These are phyloP conservation scores for Penicillium canariense DNA, from an alignment of 495 filamentous ascomycete species.

Conservation along the genomic window DNA sequence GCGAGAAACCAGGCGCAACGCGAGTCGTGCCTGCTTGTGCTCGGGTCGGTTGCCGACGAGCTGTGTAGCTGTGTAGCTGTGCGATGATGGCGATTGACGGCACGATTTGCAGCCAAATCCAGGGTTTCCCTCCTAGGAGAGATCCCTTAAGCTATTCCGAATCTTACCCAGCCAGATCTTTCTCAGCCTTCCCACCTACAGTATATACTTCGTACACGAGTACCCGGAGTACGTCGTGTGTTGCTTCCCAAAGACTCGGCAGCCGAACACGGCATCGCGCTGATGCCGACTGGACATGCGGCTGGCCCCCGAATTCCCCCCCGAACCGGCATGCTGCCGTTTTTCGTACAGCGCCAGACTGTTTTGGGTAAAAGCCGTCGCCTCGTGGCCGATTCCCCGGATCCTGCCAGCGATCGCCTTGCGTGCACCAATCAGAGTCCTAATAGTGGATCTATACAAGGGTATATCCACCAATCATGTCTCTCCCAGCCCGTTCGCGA, in stretches of 20 bases:
- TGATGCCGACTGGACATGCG: background rate
- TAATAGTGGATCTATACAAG: background rate
- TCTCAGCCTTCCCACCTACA: no score
- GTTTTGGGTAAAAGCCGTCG: conserved; percentile 7
- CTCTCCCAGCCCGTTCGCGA: conserved; percentile 14
- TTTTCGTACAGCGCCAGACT: conserved; percentile 10
- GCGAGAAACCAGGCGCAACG: no score
- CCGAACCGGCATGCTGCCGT: conserved; percentile 16
- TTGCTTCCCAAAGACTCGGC: background rate
- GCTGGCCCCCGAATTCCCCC: conserved; percentile 4
- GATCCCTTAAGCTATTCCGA: background rate
- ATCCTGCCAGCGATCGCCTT: conserved; percentile 16
- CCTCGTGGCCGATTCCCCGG: conserved; percentile 28
- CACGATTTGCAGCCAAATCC: background rate
- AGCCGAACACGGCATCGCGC: background rate
- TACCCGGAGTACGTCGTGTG: no score
- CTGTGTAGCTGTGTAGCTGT: no score
- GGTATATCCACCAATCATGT: conserved; percentile 11
- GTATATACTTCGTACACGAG: no score
- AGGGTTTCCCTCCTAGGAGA: background rate
- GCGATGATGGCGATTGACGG: background rate
- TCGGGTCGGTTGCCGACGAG: background rate
- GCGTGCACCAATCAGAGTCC: conserved; percentile 10
- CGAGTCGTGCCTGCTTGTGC: no score
- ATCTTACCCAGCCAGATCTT: background rate